Evolutionary conservation across 257 asterid species (phyloP), one percentile per base, ranked within the genome.

Genomic region (Catharanthus roseus): DNA sequence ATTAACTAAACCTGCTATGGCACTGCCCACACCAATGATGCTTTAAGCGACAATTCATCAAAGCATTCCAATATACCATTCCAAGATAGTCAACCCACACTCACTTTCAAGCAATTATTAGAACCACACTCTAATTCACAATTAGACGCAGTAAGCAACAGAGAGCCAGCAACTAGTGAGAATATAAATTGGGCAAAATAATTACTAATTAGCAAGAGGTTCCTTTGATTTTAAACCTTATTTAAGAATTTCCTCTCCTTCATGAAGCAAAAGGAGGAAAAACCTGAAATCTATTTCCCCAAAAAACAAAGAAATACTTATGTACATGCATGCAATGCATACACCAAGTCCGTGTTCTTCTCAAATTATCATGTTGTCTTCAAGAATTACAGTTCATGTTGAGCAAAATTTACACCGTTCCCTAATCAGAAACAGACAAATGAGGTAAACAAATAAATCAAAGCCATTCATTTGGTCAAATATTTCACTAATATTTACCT

Each of bases 401-500:
- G 8, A 6, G 64, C 15, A 13, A 28, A 58, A 29, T 12, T 28
- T 3, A 57, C 6, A 10, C 62, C 16, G 10, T 57, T 57, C 64
- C 10, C 38, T 29, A 3, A 2, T 28, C 21, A 1, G 41, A 13
- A 29, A 58, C 11, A 34, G 34, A 28, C 39, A 29, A 58, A 19
- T 4, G 10, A 56, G 6, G 6, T 24, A 56, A 26, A 4, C 21
- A 26, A 56, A 28, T 7, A 28, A 56, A 56, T 47, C 5, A 47
- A 47, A 47, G 53, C 21, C 19, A 26, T 21, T 11, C 18, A 24
- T 1, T 55, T 24, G 19, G 13, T 57, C n/a, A 29, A 64, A 38
- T 38, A 6, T 51, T 34, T 69, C 24, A 10, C 38, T 7, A 44
- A 5, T 33, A 9, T 36, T 82, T 87, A 90, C 97, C 97, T 90